phyloP scores from a whole-genome alignment of 257 asterid species.

The Handroanthus guayacan region DNA sequence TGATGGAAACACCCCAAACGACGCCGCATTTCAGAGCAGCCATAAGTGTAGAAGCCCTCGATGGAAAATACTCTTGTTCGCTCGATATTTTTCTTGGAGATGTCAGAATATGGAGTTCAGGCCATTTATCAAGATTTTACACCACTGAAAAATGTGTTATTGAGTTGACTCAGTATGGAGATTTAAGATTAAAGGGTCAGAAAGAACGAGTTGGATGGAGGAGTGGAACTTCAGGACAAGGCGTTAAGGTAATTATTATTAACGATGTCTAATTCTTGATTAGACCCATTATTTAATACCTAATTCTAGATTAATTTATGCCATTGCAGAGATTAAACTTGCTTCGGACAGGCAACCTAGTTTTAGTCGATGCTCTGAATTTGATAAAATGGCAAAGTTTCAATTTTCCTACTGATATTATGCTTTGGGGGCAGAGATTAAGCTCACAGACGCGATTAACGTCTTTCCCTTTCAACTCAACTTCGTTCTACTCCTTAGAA shows the following conservation, averaged over 20 bases:
- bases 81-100: constrained; percentile 73
- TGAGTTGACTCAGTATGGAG: constrained; percentile 58
- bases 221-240: constrained; percentile 84
- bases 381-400: constrained; percentile 88
- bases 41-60: constrained; percentile 64
- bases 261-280: neutral
- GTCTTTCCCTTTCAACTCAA: constrained; percentile 66
- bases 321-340: constrained; percentile 70
- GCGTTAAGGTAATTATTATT: constrained; percentile 68
- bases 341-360: constrained; percentile 78
- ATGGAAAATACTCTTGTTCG: constrained; percentile 64
- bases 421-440: constrained; percentile 91
- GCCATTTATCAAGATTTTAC: constrained; percentile 68
- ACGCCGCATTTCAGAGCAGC: constrained; percentile 66
- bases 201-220: constrained; percentile 72
- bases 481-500: constrained; percentile 68
- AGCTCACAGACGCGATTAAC: constrained; percentile 83
- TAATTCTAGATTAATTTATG: constrained; percentile 19
- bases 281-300: neutral
- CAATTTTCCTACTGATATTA: constrained; percentile 86
- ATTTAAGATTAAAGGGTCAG: constrained; percentile 64
- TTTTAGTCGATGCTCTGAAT: constrained; percentile 67
- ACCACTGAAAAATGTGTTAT: constrained; percentile 63
- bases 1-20: constrained; percentile 54
- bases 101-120: constrained; percentile 86